Evolutionary conservation across 176 grass and related monocot genomes (phyloP).

Genomic region (Puccinellia tenuiflora): DNA sequence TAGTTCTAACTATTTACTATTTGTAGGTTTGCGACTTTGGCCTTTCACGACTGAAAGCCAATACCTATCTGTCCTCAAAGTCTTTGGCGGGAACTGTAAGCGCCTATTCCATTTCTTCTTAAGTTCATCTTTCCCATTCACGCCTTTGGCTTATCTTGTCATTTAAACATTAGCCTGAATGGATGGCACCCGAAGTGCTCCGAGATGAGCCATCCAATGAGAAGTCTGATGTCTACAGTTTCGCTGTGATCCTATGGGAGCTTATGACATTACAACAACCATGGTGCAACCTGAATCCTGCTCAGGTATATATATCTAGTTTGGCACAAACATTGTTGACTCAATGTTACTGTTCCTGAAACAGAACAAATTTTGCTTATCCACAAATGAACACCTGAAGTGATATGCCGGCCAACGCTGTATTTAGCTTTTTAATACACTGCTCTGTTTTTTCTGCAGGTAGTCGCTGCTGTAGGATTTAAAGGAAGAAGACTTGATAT

Average conservation of each 20-base stretch:
- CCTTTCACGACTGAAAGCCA: constrained; percentile 88
- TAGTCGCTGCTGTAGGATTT: constrained; percentile 93
- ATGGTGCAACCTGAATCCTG: constrained; percentile 91
- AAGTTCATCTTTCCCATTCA: background rate
- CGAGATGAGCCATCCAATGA: constrained; percentile 96
- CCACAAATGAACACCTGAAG: background rate
- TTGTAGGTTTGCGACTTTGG: constrained; percentile 95
- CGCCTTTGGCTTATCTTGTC: background rate
- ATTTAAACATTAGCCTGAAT: constrained; percentile 76
- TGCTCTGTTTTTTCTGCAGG: constrained; percentile 31
- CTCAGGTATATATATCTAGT: constrained; percentile 52
- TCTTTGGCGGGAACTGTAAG: constrained; percentile 98
- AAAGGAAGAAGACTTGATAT: constrained; percentile 90
- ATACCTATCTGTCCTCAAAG: constrained; percentile 89
- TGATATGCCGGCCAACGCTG: background rate
- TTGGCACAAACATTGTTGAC: background rate
- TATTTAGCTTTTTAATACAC: background rate
- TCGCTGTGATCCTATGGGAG: constrained; percentile 92
- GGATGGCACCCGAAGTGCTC: constrained; percentile 99
- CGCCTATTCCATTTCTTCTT: constrained; percentile 5
- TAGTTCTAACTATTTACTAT: constrained; percentile 9
- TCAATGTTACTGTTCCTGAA: background rate
- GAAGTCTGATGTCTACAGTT: constrained; percentile 97
- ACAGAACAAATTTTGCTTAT: background rate
- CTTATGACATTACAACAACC: constrained; percentile 97